Conservation (phyloP, 805 yeast species). For the Torulaspora maleeae region DNA sequence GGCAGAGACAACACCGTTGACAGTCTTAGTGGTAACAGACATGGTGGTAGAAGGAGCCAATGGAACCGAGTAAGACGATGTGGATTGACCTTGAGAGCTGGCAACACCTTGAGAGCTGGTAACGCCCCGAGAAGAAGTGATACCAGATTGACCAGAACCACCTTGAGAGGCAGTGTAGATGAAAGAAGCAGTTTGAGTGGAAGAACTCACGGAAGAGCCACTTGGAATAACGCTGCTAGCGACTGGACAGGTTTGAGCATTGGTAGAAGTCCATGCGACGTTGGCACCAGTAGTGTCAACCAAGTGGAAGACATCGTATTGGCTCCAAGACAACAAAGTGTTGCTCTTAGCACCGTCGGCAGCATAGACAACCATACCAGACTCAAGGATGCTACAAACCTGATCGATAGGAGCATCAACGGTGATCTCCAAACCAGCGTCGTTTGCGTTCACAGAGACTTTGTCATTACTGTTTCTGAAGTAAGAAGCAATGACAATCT, state of each 20-base stretch:
- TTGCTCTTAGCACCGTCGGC: constrained; percentile 16
- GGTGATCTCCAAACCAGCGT: constrained; percentile 21
- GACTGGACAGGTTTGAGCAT: constrained; percentile 22
- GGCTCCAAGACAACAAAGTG: constrained; percentile 27
- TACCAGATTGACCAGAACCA: constrained; percentile 3
- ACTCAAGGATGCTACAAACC: constrained; percentile 19
- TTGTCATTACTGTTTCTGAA: constrained; percentile 20
- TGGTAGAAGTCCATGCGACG: constrained; percentile 17
- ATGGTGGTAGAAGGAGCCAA: constrained; percentile 10
- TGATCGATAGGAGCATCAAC: constrained; percentile 15
- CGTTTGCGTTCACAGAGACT: constrained; percentile 18
- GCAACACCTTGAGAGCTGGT: neutral
- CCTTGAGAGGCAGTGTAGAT: constrained; percentile 1
- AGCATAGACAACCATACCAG: constrained; percentile 26
- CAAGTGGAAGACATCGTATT: constrained; percentile 25
- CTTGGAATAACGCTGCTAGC: neutral
- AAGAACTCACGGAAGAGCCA: neutral
- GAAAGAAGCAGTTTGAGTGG: neutral
- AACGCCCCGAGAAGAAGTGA: neutral
- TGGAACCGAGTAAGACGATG: constrained; percentile 1
- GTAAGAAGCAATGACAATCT: constrained; percentile 21
- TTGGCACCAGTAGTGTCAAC: constrained; percentile 15
- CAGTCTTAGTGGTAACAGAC: constrained; percentile 12
- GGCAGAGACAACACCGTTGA: constrained; percentile 10
- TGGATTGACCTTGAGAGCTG: neutral